Conservation (phyloP, 2,329 filamentous ascomycete genomes). For the Aspergillus jensenii region DNA sequence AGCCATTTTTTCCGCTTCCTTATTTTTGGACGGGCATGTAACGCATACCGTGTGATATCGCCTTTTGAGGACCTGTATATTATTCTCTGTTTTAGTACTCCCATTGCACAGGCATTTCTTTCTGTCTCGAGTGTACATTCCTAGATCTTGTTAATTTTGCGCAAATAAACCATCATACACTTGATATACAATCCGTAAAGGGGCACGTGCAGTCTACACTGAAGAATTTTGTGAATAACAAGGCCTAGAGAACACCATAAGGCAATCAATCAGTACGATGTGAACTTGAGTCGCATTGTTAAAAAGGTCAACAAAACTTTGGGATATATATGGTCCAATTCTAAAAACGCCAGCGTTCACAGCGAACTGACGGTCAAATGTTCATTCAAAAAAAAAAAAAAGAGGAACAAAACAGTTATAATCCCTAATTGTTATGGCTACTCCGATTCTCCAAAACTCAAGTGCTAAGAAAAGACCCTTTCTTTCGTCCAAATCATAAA, state of each 20-base stretch:
- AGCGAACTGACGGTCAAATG: neutral
- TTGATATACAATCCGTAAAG: neutral
- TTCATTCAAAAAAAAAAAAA: constrained; percentile 6
- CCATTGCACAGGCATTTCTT: constrained; percentile 5
- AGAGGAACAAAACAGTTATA: neutral
- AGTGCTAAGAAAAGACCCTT: neutral
- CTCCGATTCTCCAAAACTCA: constrained; percentile 12
- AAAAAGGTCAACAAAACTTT: neutral
- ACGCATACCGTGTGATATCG: neutral
- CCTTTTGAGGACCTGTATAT: constrained; percentile 12
- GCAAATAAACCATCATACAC: neutral
- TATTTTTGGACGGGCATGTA: constrained; percentile 4
- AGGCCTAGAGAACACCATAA: neutral
- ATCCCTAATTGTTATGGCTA: neutral
- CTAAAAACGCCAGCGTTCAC: constrained; percentile 1
- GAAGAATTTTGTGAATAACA: neutral
- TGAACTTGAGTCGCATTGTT: neutral
- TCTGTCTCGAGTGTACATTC: neutral
- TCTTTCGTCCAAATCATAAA: neutral
- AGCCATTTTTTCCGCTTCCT: neutral
- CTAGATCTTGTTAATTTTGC: neutral
- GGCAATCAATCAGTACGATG: neutral
- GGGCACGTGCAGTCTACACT: neutral
- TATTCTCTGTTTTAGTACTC: constrained; percentile 18
- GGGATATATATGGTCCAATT: constrained; percentile 10